phyloP scores from a whole-genome alignment of 1,139 yeast genomes.

The Suhomyces taliae region DNA sequence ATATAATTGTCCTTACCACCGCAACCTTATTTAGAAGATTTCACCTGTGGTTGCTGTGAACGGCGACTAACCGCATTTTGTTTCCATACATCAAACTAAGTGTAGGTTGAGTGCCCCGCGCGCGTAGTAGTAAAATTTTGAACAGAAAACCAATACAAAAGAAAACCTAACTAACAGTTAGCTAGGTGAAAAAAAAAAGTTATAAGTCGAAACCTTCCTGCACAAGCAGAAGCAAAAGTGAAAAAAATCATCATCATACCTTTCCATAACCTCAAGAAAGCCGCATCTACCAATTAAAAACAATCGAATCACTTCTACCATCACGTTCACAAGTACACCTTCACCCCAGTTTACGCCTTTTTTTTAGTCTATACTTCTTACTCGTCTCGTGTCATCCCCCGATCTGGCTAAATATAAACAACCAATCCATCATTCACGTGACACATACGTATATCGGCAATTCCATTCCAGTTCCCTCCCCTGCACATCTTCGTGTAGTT shows the following conservation, averaged over 20 bases:
- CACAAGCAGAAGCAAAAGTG: too few species aligned
- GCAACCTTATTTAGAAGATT: neutral
- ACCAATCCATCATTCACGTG: neutral
- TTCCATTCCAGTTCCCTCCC: neutral
- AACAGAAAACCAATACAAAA: too few species aligned
- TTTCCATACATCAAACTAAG: neutral
- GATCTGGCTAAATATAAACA: slow-evolving; percentile 4
- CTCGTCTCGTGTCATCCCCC: neutral
- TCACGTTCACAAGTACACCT: too few species aligned
- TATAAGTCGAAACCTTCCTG: too few species aligned
- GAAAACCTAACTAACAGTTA: too few species aligned
- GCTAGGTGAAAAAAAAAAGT: too few species aligned
- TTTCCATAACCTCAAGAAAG: too few species aligned
- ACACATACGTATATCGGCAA: neutral
- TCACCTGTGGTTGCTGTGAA: neutral
- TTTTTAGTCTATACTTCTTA: neutral
- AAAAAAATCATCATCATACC: too few species aligned
- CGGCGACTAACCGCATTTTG: neutral
- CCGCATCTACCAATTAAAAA: too few species aligned
- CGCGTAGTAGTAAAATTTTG: too few species aligned
- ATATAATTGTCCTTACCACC: neutral
- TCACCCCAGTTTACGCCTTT: neutral
- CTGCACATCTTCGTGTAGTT: neutral
- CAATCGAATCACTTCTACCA: too few species aligned
- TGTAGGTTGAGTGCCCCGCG: neutral